These are phyloP conservation scores for Barnettozyma botsteinii DNA, from an alignment of 805 yeast genomes.

Conservation along the genomic window DNA sequence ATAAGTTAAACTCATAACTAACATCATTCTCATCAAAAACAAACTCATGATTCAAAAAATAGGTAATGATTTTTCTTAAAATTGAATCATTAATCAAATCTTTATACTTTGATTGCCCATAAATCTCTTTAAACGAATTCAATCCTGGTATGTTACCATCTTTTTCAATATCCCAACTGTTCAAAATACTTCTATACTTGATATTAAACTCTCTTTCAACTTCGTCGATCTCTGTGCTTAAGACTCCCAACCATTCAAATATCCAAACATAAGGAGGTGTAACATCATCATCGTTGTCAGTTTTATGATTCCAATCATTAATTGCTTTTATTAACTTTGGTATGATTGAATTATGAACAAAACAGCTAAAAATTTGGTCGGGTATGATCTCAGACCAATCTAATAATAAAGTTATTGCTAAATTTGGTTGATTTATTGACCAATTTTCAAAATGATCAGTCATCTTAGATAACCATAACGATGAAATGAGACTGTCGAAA, in stretches of 20 bases:
- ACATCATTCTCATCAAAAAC: conserved; percentile 7
- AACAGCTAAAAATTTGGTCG: conserved; percentile 20
- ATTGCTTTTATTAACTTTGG: conserved; percentile 35
- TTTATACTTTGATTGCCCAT: conserved; percentile 22
- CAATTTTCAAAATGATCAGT: conserved; percentile 29
- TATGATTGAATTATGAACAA: conserved; percentile 28
- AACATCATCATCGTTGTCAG: neutral
- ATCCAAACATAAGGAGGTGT: conserved; percentile 28
- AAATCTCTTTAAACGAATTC: conserved; percentile 29
- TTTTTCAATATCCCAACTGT: conserved; percentile 14
- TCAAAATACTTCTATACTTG: conserved; percentile 20
- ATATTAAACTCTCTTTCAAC: conserved; percentile 21
- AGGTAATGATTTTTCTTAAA: neutral
- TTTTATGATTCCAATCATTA: conserved; percentile 29
- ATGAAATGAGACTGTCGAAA: conserved; percentile 33
- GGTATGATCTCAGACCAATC: conserved; percentile 38
- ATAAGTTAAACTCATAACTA: conserved; percentile 13
- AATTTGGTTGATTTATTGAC: conserved; percentile 34
- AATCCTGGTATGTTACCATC: conserved; percentile 19
- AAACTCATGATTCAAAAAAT: conserved; percentile 2
- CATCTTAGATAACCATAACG: conserved; percentile 33
- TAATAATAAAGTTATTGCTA: conserved; percentile 34
- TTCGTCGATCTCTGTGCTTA: conserved; percentile 10
- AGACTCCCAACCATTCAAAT: conserved; percentile 34
- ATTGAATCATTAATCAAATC: conserved; percentile 13